Base-by-base conservation (phyloP, 1,284 basidiomycete species). In the Austroboletus olivaceoglutinosus region DNA sequence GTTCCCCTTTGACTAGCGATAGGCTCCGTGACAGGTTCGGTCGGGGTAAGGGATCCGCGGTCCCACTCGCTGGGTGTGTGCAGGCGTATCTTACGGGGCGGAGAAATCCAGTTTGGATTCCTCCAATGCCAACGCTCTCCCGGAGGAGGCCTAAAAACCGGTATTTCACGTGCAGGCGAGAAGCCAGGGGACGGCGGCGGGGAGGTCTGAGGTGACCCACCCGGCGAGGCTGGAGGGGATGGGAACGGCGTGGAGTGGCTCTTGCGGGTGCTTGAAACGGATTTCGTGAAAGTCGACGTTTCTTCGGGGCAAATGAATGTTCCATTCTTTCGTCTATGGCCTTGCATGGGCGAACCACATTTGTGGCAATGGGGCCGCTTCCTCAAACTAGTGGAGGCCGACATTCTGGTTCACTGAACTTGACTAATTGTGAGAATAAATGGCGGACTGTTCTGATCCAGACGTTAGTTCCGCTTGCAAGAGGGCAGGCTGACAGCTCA, bases 31-130 rank as follows among this genome's bases (percentile, higher is more conserved):
- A 66, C 34, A 30, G 52, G 69, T 51, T 67, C 65, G 5, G 65
- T 67, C 1, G 68, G 69, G 8, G 67, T 39, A 34, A 70, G 64
- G 11, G 65, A 67, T 5, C 38, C 56, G 19, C 53, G 54, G 8
- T 61, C 65, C n/a, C 49, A 38, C 5, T 64, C 55, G 22, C 51
- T 52, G 8, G 60, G 67, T 23, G 55, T 61, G 37, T 62, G 48
- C 15, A 57, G 36, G 25, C 62, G 64, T 53, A 45, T 54, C 43
- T 68, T 68, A n/a, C 47, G 64, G 33, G 65, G 65, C 2, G 69
- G 69, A 30, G 68, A 70, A n/a, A 62, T 51, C 66, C 66, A 68
- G 34, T 68, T 71, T 7, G 66, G 66, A 48, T 68, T 68, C 38
- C 46, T 68, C 66, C 66, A 68, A 43, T 70, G 66, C 66, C 66